phyloP scores from a whole-genome alignment of 139 green algal species.

The Trebouxia sp. region DNA sequence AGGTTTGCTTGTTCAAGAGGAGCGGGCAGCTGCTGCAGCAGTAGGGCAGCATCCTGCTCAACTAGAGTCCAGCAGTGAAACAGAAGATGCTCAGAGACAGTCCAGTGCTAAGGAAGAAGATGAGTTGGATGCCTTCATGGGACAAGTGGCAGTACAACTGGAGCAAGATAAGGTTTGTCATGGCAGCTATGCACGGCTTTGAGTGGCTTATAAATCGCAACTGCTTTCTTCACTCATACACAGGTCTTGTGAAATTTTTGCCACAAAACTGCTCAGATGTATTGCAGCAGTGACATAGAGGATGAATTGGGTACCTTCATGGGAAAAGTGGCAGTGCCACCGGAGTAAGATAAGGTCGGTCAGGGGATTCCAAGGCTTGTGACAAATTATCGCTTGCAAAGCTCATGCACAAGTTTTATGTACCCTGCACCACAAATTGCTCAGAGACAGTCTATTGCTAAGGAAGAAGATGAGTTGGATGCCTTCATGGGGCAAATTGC shows the following conservation, averaged over 20 bases:
- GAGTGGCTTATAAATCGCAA: too few relatives aligned
- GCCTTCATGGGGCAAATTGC: slow-evolving; percentile 75
- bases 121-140: slow-evolving; percentile 81
- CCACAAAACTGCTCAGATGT: too few relatives aligned
- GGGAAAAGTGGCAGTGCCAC: neutral
- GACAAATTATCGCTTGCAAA: slow-evolving; percentile 1
- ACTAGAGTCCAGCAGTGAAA: too few relatives aligned
- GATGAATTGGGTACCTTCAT: too few relatives aligned
- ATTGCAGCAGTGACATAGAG: too few relatives aligned
- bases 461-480: slow-evolving; percentile 66
- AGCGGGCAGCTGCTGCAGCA: neutral
- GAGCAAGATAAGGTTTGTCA: slow-evolving; percentile 75
- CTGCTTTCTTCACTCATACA: too few relatives aligned
- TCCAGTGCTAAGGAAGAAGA: slow-evolving; percentile 52
- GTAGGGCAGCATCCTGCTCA: neutral
- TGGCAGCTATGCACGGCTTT: neutral
- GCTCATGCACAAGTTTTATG: too few relatives aligned
- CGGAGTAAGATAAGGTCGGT: too few relatives aligned
- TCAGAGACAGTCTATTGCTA: too few relatives aligned
- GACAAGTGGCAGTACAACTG: slow-evolving; percentile 51
- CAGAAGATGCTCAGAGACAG: neutral
- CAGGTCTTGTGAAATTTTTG: too few relatives aligned
- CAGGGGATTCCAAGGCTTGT: too few relatives aligned
- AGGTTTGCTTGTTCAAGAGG: slow-evolving; percentile 24
- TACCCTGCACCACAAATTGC: neutral